Percentiles rank a stretch among this genome's conserved stretches.
phyloP scores from a whole-genome alignment of 2,329 filamentous ascomycete genomes.

The Metarhizium anisopliae region DNA sequence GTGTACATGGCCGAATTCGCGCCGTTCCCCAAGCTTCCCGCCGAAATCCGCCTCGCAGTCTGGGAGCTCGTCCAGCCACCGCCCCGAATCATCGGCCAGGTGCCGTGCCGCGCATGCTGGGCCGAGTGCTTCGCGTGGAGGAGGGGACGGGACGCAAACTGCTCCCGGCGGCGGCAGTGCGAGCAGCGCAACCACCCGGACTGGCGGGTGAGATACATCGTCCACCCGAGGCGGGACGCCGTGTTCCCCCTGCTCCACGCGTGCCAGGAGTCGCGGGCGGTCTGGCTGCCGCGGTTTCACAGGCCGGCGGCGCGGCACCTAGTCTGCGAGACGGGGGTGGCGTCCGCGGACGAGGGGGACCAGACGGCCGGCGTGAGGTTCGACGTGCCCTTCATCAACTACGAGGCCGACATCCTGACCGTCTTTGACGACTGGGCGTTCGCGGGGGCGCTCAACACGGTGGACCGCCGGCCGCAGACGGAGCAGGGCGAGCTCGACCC shows the following conservation, averaged over 20 bases:
- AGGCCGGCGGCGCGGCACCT: background rate
- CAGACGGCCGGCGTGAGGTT: background rate
- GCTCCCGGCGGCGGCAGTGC: background rate
- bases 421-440: conserved; percentile 7
- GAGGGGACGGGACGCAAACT: background rate
- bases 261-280: conserved; percentile 3
- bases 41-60: conserved; percentile 3
- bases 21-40: conserved; percentile 1
- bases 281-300: conserved; percentile 4
- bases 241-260: conserved; percentile 7
- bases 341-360: background rate
- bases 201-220: conserved; percentile 7
- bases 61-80: conserved; percentile 5
- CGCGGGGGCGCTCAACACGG: background rate
- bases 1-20: background rate
- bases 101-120: conserved; percentile 4
- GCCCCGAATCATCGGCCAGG: conserved; percentile 4
- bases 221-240: conserved; percentile 4
- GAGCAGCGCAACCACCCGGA: conserved; percentile 12
- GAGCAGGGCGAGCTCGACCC: background rate
- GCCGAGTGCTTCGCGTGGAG: background rate
- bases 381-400: conserved; percentile 8
- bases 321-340: background rate
- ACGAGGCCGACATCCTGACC: conserved; percentile 7
- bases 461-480: conserved; percentile 2